Percentiles rank a stretch among this genome's conserved stretches.
phyloP scores from a whole-genome alignment of 352 stramenopile species.

The Globisporangium spiculum region DNA sequence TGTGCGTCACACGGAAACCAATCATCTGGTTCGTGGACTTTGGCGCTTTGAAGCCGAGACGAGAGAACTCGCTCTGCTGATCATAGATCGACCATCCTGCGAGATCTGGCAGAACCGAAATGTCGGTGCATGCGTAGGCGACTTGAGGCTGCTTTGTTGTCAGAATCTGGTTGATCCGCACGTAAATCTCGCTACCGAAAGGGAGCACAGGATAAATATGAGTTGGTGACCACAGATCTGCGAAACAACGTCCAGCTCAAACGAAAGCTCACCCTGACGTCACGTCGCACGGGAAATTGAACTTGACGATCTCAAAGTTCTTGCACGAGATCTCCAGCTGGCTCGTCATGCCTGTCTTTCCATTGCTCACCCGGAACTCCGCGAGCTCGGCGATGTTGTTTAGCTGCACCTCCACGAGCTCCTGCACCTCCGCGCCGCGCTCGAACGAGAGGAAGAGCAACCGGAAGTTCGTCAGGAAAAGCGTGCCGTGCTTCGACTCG shows the following conservation, averaged over 20 bases:
- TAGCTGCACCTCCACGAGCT: constrained; percentile 64
- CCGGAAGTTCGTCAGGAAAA: constrained; percentile 74
- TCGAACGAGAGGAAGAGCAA: constrained; percentile 77
- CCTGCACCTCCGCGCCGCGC: constrained; percentile 22
- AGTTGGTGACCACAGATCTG: too few species aligned
- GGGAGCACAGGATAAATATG: not conserved
- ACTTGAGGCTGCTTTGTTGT: constrained; percentile 44
- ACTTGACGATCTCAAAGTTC: constrained; percentile 82
- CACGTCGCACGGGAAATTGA: constrained; percentile 65
- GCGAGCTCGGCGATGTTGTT: constrained; percentile 77
- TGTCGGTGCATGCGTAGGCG: constrained; percentile 44
- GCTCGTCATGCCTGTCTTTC: constrained; percentile 45
- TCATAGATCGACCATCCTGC: constrained; percentile 61
- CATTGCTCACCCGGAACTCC: constrained; percentile 41
- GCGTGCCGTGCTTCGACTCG: constrained; percentile 48
- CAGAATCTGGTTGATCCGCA: constrained; percentile 65
- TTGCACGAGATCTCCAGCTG: constrained; percentile 85
- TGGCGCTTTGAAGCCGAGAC: constrained; percentile 47
- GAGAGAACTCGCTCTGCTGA: constrained; percentile 50
- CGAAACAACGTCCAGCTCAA: not conserved
- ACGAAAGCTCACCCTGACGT: constrained; percentile 41
- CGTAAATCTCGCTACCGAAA: constrained; percentile 47
- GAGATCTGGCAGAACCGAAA: constrained; percentile 35
- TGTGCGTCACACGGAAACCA: constrained; percentile 59
- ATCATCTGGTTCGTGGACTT: constrained; percentile 34